These are phyloP conservation scores for Calonectria naviculata DNA, from an alignment of 2,329 filamentous ascomycete genomes.

Conservation along the genomic window DNA sequence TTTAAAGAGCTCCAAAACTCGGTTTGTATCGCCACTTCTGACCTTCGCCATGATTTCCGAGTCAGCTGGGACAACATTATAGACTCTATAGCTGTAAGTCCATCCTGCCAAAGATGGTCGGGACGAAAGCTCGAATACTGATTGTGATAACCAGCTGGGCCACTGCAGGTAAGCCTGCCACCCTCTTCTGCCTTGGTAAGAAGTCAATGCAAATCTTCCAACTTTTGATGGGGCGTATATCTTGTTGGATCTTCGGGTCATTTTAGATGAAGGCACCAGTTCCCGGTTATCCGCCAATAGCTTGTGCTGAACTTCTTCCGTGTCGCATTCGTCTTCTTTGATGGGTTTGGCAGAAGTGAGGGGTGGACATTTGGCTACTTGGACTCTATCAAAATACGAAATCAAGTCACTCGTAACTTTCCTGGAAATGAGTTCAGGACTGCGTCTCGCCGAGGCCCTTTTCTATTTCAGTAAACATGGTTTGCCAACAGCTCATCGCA, in stretches of 20 bases:
- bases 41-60: slow-evolving; percentile 31
- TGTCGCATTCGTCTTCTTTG: not conserved
- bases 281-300: no score
- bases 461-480: not conserved
- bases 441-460: slow-evolving; percentile 32
- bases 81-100: slow-evolving; percentile 34
- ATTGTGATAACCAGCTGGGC: slow-evolving; percentile 38
- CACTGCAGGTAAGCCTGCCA: slow-evolving; percentile 37
- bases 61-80: slow-evolving; percentile 30
- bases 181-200: slow-evolving; percentile 10
- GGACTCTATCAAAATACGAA: not conserved
- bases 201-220: slow-evolving; percentile 23
- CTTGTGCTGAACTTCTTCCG: not conserved
- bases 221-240: slow-evolving; percentile 18
- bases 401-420: slow-evolving; percentile 20
- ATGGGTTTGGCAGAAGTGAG: not conserved
- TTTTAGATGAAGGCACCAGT: not conserved
- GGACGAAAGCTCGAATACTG: slow-evolving; percentile 28
- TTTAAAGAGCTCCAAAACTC: slow-evolving; percentile 35
- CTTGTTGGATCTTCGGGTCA: not conserved
- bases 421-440: slow-evolving; percentile 23
- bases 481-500: not conserved
- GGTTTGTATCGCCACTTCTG: slow-evolving; percentile 19
- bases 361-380: not conserved
- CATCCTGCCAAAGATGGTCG: slow-evolving; percentile 25